Conservation (phyloP, 371 early-diverging fungal genomes). For the Rhizopus stolonifer region DNA sequence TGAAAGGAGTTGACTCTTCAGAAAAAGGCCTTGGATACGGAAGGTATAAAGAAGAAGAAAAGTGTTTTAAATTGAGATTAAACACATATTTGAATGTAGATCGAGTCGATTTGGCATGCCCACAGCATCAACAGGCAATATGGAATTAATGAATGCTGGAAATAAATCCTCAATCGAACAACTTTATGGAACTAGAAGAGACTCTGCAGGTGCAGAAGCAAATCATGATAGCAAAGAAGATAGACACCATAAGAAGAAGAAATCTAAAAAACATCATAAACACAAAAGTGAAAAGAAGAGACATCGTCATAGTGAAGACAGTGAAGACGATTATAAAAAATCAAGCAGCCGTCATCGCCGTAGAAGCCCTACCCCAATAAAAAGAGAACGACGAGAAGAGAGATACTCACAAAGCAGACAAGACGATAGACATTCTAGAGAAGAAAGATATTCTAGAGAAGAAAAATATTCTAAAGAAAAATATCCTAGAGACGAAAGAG, state of each 20-base stretch:
- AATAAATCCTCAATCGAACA: neutral
- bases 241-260: constrained; percentile 35
- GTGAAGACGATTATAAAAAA: constrained; percentile 16
- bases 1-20: constrained; percentile 18
- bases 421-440: constrained; percentile 2
- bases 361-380: neutral
- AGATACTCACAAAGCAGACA: neutral
- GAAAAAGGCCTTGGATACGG: constrained; percentile 69
- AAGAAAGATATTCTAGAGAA: neutral
- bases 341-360: constrained; percentile 5
- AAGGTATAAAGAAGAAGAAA: constrained; percentile 28
- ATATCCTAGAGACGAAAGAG: constrained; percentile 1
- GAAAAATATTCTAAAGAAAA: neutral
- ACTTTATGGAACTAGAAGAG: neutral
- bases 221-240: constrained; percentile 10
- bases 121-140: constrained; percentile 9
- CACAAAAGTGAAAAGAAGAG: constrained; percentile 31
- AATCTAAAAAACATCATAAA: constrained; percentile 41
- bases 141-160: constrained; percentile 28
- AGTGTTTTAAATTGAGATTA: neutral
- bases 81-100: constrained; percentile 1
- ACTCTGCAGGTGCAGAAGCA: neutral
- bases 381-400: neutral
- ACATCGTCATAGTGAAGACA: constrained; percentile 17
- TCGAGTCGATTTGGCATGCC: constrained; percentile 27